These are phyloP conservation scores for Achaetomium macrosporum DNA, from an alignment of 2,329 filamentous ascomycete genomes.

Conservation along the genomic window DNA sequence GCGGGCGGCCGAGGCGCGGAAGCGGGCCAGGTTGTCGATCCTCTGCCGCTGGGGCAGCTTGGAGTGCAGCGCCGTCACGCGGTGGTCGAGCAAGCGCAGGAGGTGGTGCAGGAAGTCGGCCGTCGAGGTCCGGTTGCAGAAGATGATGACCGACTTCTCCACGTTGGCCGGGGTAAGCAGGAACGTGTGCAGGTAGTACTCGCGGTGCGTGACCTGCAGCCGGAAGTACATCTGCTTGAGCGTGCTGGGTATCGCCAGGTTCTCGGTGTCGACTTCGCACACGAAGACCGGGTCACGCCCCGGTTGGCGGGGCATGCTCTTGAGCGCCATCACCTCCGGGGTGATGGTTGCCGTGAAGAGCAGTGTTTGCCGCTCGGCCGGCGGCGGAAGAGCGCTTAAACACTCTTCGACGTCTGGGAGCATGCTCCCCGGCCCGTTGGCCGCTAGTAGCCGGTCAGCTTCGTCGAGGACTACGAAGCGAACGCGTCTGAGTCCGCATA, in stretches of 20 bases:
- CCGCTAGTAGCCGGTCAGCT: slow-evolving; percentile 79
- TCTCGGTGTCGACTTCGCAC: slow-evolving; percentile 76
- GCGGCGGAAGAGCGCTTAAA: slow-evolving; percentile 71
- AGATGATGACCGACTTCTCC: slow-evolving; percentile 78
- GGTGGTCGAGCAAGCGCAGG: slow-evolving; percentile 77
- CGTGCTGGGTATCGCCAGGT: slow-evolving; percentile 71
- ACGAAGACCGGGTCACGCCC: slow-evolving; percentile 76
- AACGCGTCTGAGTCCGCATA: slow-evolving; percentile 71
- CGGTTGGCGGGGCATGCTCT: slow-evolving; percentile 64
- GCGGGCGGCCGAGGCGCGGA: slow-evolving; percentile 81
- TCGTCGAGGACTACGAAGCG: slow-evolving; percentile 91
- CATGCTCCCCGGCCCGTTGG: slow-evolving; percentile 74
- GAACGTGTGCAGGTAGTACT: slow-evolving; percentile 89
- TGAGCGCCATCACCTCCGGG: slow-evolving; percentile 80
- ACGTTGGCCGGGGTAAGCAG: slow-evolving; percentile 72
- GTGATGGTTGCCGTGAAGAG: slow-evolving; percentile 96
- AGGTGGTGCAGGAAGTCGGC: slow-evolving; percentile 86
- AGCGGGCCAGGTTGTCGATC: slow-evolving; percentile 80
- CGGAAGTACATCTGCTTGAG: slow-evolving; percentile 81
- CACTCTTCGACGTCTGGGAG: slow-evolving; percentile 90
- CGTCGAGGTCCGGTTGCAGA: slow-evolving; percentile 86
- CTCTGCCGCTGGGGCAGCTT: slow-evolving; percentile 78
- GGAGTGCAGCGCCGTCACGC: slow-evolving; percentile 87
- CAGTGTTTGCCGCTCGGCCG: slow-evolving; percentile 77
- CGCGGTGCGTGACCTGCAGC: slow-evolving; percentile 84